Percentiles rank a stretch among this genome's conserved stretches.
These are phyloP conservation scores for Galerina marginata DNA, from an alignment of 768 basidiomycete genomes.

Conservation along the genomic window DNA sequence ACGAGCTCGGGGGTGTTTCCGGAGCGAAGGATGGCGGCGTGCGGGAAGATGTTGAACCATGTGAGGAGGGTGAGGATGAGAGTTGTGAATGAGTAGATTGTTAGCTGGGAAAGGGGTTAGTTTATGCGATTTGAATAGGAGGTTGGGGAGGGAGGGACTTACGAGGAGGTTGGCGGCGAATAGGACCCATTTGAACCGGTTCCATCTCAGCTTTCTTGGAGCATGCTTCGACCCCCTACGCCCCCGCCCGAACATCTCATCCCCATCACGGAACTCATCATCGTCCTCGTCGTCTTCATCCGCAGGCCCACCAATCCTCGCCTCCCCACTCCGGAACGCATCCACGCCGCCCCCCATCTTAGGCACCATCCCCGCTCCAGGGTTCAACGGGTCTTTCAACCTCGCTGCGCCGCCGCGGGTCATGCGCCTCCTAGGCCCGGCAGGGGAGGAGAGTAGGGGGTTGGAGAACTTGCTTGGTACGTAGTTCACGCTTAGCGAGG, in stretches of 20 bases:
- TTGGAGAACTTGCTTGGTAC: too few relatives aligned
- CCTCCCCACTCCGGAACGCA: conserved; percentile 61
- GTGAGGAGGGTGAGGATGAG: conserved; percentile 52
- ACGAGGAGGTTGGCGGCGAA: conserved; percentile 66
- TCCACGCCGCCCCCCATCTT: conserved; percentile 79
- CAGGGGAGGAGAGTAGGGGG: too few relatives aligned
- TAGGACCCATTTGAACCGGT: conserved; percentile 82
- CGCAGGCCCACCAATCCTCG: conserved; percentile 42
- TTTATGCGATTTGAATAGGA: too few relatives aligned
- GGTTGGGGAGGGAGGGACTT: conserved; percentile 8
- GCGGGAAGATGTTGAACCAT: conserved; percentile 80
- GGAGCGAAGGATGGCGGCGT: conserved; percentile 71
- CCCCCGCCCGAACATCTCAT: conserved; percentile 30
- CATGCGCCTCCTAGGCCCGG: too few relatives aligned
- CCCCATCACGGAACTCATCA: too few relatives aligned
- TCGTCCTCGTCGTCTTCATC: too few relatives aligned
- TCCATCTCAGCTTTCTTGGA: conserved; percentile 61
- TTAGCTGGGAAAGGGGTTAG: not conserved
- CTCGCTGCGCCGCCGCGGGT: too few relatives aligned
- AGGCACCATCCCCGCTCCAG: conserved; percentile 34
- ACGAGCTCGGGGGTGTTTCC: conserved; percentile 70
- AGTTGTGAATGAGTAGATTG: not conserved
- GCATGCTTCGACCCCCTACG: conserved; percentile 26
- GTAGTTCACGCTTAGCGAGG: too few relatives aligned
- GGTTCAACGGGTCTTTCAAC: too few relatives aligned